Base-by-base conservation (phyloP, 495 filamentous ascomycete genomes). In the Xylaria telfairii region DNA sequence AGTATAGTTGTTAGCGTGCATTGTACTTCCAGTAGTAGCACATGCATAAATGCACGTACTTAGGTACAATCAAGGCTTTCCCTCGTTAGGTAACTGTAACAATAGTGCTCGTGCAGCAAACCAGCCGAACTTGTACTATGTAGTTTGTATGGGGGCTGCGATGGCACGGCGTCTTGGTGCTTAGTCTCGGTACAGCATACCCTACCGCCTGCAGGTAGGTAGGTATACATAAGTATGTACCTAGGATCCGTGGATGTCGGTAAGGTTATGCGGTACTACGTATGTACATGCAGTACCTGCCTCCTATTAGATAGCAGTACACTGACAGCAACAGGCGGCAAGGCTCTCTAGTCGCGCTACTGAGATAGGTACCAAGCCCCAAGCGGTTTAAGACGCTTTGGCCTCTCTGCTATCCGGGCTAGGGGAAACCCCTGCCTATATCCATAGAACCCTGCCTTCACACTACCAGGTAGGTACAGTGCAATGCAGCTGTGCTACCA, bases 311-410 rank as follows among this genome's bases (percentile, higher is more conserved):
- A n/a, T n/a, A n/a, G n/a, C n/a, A n/a, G n/a, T n/a, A n/a, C 10
- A 56, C 34, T 4, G 34, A 37, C 8, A 65, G 10, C 15, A 15
- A 39, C 28, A 39, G 42, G 42, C 42, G 44, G 26, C 28, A n/a
- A 54, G 64, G 64, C 47, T 49, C 6, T n/a, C 12, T 7, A 39
- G 63, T 53, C 34, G 64, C 37, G 37, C 59, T 62, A 42, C 59
- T 42, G 21, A 42, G 24, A 26, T n/a, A n/a, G n/a, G 28, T 66
- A 54, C 46, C 47, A 54, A 54, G 64, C 64, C 46, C 19, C 28
- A 65, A 65, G 46, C 46, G 44, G 63, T 46, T 65, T 9, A 66
- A 65, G 64, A 26, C 64, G 64, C 47, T 66, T 53, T 54, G 64
- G 64, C 64, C 64, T 15, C 64, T 41, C 64, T 47, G 26, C 61